These are phyloP conservation scores for Nannochloris sp. DNA, from an alignment of 139 green algal species.

Conservation along the genomic window DNA sequence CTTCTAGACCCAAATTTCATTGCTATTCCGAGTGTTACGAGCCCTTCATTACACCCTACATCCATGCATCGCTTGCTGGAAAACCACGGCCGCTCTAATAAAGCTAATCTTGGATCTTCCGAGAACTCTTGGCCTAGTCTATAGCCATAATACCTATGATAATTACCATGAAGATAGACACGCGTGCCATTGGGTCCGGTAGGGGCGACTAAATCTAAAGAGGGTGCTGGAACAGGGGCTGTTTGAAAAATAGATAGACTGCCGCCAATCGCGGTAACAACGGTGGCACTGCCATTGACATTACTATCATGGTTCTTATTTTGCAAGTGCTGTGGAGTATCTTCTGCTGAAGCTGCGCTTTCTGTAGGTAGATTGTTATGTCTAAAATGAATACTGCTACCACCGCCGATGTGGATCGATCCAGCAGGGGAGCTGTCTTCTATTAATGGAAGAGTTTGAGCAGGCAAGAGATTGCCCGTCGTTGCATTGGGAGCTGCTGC, in stretches of 20 bases:
- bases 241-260: too few relatives aligned
- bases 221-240: not conserved
- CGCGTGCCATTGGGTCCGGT: not conserved
- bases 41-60: constrained; percentile 89
- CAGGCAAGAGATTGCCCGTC: too few relatives aligned
- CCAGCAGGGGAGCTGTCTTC: too few relatives aligned
- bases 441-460: too few relatives aligned
- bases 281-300: too few relatives aligned
- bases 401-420: too few relatives aligned
- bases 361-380: not conserved
- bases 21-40: constrained; percentile 74
- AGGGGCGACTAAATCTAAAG: not conserved
- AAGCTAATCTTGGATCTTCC: constrained; percentile 43
- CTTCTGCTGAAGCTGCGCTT: not conserved
- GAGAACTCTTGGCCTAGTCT: constrained; percentile 28
- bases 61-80: constrained; percentile 59
- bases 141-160: constrained; percentile 83
- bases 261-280: too few relatives aligned
- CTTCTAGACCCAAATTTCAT: constrained; percentile 31
- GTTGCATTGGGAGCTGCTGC: too few relatives aligned
- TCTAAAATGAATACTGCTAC: too few relatives aligned
- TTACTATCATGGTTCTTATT: not conserved
- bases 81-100: constrained; percentile 66
- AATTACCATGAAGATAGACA: constrained; percentile 68
- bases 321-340: not conserved